phyloP scores from a whole-genome alignment of 2,329 filamentous ascomycete genomes.

The Venturia pyrina region DNA sequence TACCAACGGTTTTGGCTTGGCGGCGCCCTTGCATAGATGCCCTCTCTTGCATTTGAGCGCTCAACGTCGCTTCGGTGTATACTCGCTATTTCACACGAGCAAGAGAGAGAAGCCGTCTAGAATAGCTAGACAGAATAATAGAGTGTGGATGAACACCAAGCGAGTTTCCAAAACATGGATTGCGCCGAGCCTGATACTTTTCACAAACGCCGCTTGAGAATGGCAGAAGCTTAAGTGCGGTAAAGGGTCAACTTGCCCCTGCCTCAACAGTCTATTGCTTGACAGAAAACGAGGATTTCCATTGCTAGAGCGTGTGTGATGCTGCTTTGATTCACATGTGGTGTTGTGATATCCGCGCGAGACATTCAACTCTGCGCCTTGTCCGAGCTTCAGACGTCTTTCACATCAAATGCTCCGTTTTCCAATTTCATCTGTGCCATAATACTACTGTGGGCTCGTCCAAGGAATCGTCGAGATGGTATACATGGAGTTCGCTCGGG shows the following conservation, averaged over 20 bases:
- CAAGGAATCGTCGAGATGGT: not conserved
- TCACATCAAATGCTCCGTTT: not conserved
- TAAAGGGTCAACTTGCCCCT: too few species aligned
- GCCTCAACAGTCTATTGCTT: too few species aligned
- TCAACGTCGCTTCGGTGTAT: slow-evolving; percentile 3
- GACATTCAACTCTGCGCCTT: too few species aligned
- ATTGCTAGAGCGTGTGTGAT: too few species aligned
- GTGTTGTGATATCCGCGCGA: not conserved
- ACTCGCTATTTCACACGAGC: not conserved
- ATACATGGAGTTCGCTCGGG: not conserved
- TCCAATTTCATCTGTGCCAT: not conserved
- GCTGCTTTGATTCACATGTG: too few species aligned
- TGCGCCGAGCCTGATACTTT: not conserved
- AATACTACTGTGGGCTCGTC: not conserved
- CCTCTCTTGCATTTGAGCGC: not conserved
- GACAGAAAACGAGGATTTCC: too few species aligned
- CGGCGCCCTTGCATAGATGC: not conserved
- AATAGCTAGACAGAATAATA: not conserved
- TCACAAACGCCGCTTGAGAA: too few species aligned
- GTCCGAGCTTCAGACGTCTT: not conserved
- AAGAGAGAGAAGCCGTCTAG: not conserved
- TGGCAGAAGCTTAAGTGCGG: too few species aligned
- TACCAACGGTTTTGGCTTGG: not conserved
- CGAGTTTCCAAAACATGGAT: not conserved
- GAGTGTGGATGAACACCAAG: not conserved